Evolutionary conservation across 805 yeast genomes (phyloP).

Genomic region (Wickerhamiella vanderwaltii): DNA sequence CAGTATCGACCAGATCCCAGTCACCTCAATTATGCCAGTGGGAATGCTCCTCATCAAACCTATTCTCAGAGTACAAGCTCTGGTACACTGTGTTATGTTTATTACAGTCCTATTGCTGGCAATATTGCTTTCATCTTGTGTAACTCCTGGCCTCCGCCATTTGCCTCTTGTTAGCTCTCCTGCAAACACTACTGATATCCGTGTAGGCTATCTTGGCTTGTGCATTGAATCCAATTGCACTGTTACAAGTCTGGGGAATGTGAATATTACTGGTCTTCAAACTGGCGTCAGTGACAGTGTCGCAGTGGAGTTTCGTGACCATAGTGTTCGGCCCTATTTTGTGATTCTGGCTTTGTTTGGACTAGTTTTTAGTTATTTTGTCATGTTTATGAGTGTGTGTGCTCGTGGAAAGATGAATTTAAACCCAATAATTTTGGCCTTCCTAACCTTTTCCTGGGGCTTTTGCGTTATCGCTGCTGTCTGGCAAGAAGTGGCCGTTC

Average conservation of each 20-base stretch:
- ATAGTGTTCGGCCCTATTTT: constrained; percentile 18
- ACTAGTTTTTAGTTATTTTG: background rate
- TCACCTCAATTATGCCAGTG: too few relatives aligned
- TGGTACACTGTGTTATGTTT: background rate
- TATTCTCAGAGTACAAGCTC: too few relatives aligned
- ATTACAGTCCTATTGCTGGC: background rate
- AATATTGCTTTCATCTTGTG: constrained; percentile 3
- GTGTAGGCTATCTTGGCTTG: constrained; percentile 7
- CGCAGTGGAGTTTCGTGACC: constrained; percentile 12
- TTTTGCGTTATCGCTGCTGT: constrained; percentile 14
- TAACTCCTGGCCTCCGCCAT: background rate
- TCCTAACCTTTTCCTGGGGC: constrained; percentile 7
- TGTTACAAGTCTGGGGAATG: background rate
- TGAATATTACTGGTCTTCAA: background rate
- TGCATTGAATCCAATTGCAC: constrained; percentile 4
- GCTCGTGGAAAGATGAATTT: background rate
- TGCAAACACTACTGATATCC: background rate
- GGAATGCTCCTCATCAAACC: too few relatives aligned
- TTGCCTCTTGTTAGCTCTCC: constrained; percentile 2
- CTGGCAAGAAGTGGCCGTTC: constrained; percentile 21
- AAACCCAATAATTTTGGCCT: background rate
- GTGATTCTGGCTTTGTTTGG: constrained; percentile 11
- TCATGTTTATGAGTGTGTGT: background rate
- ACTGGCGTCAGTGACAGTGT: constrained; percentile 8
- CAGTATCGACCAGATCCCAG: too few relatives aligned